Base-by-base conservation (phyloP, 352 stramenopile species). In the Phytophthora pluvialis region DNA sequence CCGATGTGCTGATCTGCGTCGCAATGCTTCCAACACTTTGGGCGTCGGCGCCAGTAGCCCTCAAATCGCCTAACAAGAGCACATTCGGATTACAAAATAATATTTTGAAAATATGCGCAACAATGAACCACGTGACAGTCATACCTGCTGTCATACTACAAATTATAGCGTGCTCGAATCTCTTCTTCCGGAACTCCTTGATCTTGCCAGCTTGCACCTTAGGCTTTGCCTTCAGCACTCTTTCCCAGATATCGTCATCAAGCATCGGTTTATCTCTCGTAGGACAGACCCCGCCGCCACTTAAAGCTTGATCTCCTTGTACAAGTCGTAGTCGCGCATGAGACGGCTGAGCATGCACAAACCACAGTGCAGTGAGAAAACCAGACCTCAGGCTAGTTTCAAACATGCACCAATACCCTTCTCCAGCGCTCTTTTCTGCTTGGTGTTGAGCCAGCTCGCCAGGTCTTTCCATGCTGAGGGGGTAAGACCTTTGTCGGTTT, bases 301-400 rank as follows among this genome's bases (percentile, higher is more conserved):
- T 46, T 21, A 56, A 12, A 3, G 9, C 49, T 9, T 46, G 3
- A 46, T 56, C 8, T 46, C 49, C 12, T 46, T 56, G 33, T 46
- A 56, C 12, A 46, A 13, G 9, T 56, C 49, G 15, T 56, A 56
- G 49, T 56, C 49, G 5, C 13, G 49, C 49, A 56, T 56, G 2
- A 46, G 16, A 12, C 33, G 49, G 5, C 28, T 13, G 5, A 46
- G 2, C 49, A 38, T 56, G 49, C 3, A 16, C 0, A 4, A 4
- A 9, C 31, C 5, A 38, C n/a, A 39, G 31, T 5, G 25, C 25
- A 36, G 11, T 9, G 42, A 16, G 42, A 3, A 31, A 16, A 36
- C 21, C 4, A 28, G 40, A 47, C 11, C 10, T 8, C 0, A 47
- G 3, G 7, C 9, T 25, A 36, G 12, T 7, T 36, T 36, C 5